A percentile compares a stretch with the other conserved stretches of the same genome.
Conservation (phyloP, 169 alveolate genomes). For the Plasmodium inui region DNA sequence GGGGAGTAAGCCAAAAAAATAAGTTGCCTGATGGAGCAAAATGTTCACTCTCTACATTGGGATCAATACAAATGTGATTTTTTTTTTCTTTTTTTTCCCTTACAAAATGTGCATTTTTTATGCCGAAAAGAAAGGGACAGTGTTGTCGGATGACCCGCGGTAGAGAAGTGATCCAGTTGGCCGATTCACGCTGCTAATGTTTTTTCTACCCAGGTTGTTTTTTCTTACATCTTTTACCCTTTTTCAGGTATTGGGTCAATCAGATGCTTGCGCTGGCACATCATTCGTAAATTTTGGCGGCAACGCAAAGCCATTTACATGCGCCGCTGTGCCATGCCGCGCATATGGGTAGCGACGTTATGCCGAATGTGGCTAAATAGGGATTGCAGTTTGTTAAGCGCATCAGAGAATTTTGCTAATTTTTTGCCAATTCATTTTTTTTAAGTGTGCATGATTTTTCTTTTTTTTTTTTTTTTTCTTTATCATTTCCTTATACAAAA, state of each 20-base stretch:
- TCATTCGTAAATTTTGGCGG: neutral
- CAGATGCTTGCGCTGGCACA: neutral
- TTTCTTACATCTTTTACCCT: neutral
- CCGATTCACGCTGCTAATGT: neutral
- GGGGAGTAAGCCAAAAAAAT: neutral
- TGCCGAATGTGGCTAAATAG: neutral
- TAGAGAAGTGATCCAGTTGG: neutral
- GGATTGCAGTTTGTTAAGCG: neutral
- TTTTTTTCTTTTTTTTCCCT: neutral
- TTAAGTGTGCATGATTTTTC: neutral
- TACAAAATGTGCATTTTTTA: constrained; percentile 4
- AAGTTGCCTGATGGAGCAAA: neutral
- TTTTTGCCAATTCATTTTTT: neutral
- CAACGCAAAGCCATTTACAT: neutral
- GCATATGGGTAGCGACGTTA: neutral
- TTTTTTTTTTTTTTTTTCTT: neutral
- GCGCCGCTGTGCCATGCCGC: neutral
- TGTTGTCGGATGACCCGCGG: neutral
- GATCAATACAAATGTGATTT: neutral
- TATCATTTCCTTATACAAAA: neutral
- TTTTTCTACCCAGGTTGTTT: neutral
- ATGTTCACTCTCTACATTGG: neutral
- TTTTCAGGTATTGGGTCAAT: neutral
- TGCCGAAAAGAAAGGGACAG: neutral
- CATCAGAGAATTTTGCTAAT: neutral